Evolutionary conservation across 495 filamentous ascomycete species (phyloP).

Genomic region (Penicillium robsamsonii): DNA sequence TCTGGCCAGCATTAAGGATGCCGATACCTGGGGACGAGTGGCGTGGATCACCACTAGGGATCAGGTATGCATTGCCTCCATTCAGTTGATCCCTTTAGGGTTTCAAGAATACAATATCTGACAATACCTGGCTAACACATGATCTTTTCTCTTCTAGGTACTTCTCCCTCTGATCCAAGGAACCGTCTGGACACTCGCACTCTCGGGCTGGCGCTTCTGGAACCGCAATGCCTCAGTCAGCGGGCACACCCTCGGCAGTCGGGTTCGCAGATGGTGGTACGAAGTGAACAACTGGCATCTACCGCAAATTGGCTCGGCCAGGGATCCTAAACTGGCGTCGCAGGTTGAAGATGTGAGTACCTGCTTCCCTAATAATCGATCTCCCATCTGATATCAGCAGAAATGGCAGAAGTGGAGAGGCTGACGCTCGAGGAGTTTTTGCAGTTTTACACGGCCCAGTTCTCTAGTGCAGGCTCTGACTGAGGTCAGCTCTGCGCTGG

Average conservation of each 20-base stretch:
- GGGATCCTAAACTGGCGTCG: conserved; percentile 34
- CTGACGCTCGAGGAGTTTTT: conserved; percentile 43
- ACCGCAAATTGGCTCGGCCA: conserved; percentile 33
- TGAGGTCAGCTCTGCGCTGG: conserved; percentile 16
- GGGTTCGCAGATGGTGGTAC: conserved; percentile 85
- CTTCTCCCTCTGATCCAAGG: conserved; percentile 82
- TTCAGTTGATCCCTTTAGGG: background rate
- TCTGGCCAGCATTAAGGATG: conserved; percentile 74
- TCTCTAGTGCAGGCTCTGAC: conserved; percentile 39
- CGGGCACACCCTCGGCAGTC: conserved; percentile 68
- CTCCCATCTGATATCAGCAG: conserved; percentile 2
- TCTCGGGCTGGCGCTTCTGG: conserved; percentile 81
- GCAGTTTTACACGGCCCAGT: conserved; percentile 47
- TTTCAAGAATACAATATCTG: background rate
- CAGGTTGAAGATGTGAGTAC: conserved; percentile 50
- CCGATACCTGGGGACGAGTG: conserved; percentile 73
- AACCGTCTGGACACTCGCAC: conserved; percentile 72
- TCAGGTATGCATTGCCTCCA: conserved; percentile 57
- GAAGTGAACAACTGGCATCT: conserved; percentile 82
- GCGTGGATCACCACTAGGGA: conserved; percentile 82
- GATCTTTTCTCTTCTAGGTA: conserved; percentile 50
- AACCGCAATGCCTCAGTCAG: conserved; percentile 68
- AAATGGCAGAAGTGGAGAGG: conserved; percentile 9
- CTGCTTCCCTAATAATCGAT: conserved; percentile 12
- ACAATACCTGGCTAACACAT: conserved; percentile 1